Evolutionary conservation across 208 protist species (phyloP).

Genomic region (Acanthamoeba healyi): DNA sequence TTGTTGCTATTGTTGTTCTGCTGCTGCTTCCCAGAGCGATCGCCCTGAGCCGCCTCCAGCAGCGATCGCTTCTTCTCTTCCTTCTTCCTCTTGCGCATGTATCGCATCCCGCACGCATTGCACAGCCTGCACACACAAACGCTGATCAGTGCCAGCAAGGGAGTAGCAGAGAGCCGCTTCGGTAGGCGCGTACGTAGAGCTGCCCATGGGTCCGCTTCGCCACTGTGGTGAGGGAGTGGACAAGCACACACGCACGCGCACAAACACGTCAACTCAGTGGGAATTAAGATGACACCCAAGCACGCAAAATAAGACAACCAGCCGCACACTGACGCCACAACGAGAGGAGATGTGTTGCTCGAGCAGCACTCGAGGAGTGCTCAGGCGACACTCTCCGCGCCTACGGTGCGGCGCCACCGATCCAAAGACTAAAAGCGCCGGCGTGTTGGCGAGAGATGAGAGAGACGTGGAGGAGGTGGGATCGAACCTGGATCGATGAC

Average conservation of each 20-base stretch:
- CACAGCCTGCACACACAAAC: not conserved
- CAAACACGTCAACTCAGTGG: too few species aligned
- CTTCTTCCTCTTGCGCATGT: constrained; percentile 49
- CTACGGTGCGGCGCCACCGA: too few species aligned
- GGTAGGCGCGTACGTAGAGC: not conserved
- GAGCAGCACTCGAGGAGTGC: too few species aligned
- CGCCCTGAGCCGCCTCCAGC: not conserved
- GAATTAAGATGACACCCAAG: too few species aligned
- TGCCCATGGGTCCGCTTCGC: constrained; percentile 20
- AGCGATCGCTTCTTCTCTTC: not conserved
- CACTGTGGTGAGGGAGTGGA: not conserved
- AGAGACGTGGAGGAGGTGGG: not conserved
- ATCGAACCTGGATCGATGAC: constrained; percentile 21
- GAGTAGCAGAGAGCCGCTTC: not conserved
- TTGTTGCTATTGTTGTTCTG: not conserved
- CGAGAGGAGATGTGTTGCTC: too few species aligned
- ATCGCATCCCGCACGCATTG: not conserved
- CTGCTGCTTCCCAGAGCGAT: not conserved
- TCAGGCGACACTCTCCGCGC: too few species aligned
- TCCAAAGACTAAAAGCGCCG: not conserved
- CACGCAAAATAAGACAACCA: too few species aligned
- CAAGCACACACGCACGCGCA: too few species aligned
- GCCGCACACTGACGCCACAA: too few species aligned
- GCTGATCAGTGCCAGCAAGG: not conserved
- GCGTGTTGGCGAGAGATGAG: not conserved